Evolutionary conservation across 352 stramenopile species (phyloP), one percentile per base, ranked within the genome.

Genomic region (Phytophthora melonis): DNA sequence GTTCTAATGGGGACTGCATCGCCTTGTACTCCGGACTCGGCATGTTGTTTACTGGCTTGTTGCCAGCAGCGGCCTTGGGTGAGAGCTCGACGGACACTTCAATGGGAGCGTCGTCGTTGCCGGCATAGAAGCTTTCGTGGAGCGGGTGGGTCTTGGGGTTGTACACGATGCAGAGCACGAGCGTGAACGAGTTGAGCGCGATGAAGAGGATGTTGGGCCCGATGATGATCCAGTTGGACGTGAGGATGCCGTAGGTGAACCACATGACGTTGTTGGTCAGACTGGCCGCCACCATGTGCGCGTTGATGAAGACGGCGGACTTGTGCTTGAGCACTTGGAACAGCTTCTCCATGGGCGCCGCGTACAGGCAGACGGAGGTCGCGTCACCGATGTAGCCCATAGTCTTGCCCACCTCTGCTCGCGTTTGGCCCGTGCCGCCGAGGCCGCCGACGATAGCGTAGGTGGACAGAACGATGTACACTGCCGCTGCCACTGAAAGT

Each of bases 261-360:
- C 83, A 90, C 19, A 82, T 73, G 21, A 78, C 52, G 64, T 79
- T 85, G 63, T 79, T 87, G 30, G 78, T 18, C 18, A 87, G 25
- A 19, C 79, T 78, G 0, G 71, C 78, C 25, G 81, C 52, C 58
- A 88, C 80, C 78, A 90, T 86, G 47, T 70, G 68, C 21, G 79
- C 75, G n/a, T 84, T 83, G 39, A 90, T 78, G 50, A 78, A 65
- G 19, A 69, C 55, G 2, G 82, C 70, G 25, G 75, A 78, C 63
- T 84, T 84, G 43, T 77, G 73, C 30, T 72, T 71, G 47, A 90
- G 54, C 13, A 90, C 82, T 60, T 86, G 67, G 18, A 78, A 58
- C 21, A 88, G 41, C 21, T 81, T 78, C 55, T 84, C 79, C 57
- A 90, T 79, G 3, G 80, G 82, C 19, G 80, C 77, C 3, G 67